These are phyloP conservation scores for Neonectria hederae DNA, from an alignment of 2,329 filamentous ascomycete species.

Conservation along the genomic window DNA sequence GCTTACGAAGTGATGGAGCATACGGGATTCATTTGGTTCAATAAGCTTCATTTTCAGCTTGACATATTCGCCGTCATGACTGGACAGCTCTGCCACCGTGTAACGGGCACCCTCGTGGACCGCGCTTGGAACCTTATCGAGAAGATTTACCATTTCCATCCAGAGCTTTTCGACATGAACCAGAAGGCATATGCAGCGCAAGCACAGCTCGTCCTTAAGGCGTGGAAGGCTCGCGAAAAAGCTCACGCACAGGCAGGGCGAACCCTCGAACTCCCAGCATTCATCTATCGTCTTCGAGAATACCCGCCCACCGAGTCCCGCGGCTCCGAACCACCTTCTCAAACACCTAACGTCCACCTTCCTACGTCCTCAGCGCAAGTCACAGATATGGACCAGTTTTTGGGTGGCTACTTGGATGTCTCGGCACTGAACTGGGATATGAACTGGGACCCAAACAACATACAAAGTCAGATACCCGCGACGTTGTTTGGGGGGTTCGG, in stretches of 20 bases:
- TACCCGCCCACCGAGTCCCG: constrained; percentile 52
- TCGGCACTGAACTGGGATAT: constrained; percentile 58
- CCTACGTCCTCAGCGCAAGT: constrained; percentile 40
- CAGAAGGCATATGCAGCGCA: constrained; percentile 56
- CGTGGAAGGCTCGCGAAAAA: constrained; percentile 62
- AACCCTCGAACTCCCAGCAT: constrained; percentile 54
- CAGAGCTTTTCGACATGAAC: constrained; percentile 60
- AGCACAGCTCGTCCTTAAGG: constrained; percentile 59
- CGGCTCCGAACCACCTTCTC: constrained; percentile 40
- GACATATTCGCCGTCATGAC: constrained; percentile 66
- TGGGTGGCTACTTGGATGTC: constrained; percentile 56
- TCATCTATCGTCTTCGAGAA: constrained; percentile 56
- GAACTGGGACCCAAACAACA: constrained; percentile 47
- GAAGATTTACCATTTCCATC: constrained; percentile 58
- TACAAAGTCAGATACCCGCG: constrained; percentile 42
- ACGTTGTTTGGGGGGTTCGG: constrained; percentile 45
- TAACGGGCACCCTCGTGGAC: constrained; percentile 60
- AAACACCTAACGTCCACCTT: constrained; percentile 42
- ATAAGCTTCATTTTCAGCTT: constrained; percentile 63
- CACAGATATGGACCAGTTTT: constrained; percentile 54
- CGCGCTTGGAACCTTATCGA: constrained; percentile 62
- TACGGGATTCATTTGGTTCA: constrained; percentile 65
- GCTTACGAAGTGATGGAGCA: constrained; percentile 55
- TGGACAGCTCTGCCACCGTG: constrained; percentile 61
- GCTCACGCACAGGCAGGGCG: constrained; percentile 50